These are phyloP conservation scores for Leavenworthia alabamica DNA, from an alignment of 345 rosid genomes.

Conservation along the genomic window DNA sequence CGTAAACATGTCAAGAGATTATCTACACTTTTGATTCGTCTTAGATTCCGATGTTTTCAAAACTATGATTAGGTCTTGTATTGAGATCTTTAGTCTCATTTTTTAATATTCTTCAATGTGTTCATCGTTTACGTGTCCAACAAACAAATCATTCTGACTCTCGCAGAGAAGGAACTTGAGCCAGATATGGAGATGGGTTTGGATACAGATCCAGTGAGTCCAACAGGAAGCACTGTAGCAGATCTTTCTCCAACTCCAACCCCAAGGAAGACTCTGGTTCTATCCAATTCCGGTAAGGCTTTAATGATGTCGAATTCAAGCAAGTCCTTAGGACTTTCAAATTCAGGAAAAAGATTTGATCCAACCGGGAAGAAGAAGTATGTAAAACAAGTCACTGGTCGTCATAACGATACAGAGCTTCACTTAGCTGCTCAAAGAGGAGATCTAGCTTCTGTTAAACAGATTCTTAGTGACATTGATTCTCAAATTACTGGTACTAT, in stretches of 20 bases:
- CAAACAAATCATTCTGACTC: constrained; percentile 18
- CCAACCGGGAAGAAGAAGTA: constrained; percentile 66
- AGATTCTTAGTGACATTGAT: constrained; percentile 67
- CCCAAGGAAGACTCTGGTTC: constrained; percentile 47
- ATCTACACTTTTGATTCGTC: neutral
- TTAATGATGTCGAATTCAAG: constrained; percentile 58
- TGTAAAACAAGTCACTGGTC: constrained; percentile 92
- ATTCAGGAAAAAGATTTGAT: constrained; percentile 73
- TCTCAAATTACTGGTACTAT: constrained; percentile 59
- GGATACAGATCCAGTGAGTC: constrained; percentile 20
- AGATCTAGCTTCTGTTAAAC: constrained; percentile 53
- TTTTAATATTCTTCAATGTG: neutral
- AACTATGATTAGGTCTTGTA: constrained; percentile 7
- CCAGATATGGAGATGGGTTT: constrained; percentile 29
- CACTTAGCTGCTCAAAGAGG: constrained; percentile 87
- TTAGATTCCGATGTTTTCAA: neutral
- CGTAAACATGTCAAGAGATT: neutral
- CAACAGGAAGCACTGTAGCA: constrained; percentile 21
- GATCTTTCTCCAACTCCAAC: constrained; percentile 37
- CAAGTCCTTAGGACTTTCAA: constrained; percentile 49
- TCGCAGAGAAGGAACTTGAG: constrained; percentile 26
- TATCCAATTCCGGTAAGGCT: constrained; percentile 61
- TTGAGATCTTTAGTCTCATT: neutral
- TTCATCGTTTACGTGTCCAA: constrained; percentile 1
- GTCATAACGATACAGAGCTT: constrained; percentile 89